A percentile compares a stretch with the other conserved stretches of the same genome.
phyloP scores from a whole-genome alignment of 2,329 filamentous ascomycete species.

The Lecanoromycetidae sp. region DNA sequence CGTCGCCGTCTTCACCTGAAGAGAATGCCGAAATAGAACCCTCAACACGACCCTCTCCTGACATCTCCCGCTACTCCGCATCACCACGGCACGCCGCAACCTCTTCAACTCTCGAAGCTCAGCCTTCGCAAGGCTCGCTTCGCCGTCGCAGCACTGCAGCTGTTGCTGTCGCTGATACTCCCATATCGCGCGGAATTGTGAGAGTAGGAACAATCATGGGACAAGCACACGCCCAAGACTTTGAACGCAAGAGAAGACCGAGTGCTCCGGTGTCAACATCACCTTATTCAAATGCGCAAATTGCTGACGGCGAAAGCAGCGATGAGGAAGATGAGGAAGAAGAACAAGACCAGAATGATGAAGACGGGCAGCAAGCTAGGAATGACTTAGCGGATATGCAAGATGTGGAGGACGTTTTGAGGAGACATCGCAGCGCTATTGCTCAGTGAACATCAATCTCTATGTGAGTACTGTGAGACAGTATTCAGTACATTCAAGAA shows the following conservation, averaged over 20 bases:
- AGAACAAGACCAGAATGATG: background rate
- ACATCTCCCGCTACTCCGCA: background rate
- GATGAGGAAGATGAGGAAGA: conserved; percentile 15
- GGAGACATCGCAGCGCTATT: conserved; percentile 15
- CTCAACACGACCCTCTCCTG: background rate
- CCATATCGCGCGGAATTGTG: conserved; percentile 29
- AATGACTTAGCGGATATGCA: conserved; percentile 8
- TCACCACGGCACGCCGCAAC: conserved; percentile 6
- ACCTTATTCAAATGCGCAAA: conserved; percentile 2
- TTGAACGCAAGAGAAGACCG: conserved; percentile 61
- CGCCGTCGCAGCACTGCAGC: conserved; percentile 22
- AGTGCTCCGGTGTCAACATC: conserved; percentile 21
- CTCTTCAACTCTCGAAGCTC: conserved; percentile 21
- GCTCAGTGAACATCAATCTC: background rate
- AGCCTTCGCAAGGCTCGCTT: conserved; percentile 10
- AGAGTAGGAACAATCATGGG: conserved; percentile 59
- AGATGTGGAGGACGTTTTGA: conserved; percentile 14
- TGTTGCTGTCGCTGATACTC: conserved; percentile 13
- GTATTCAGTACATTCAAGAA: no score
- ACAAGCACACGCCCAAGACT: conserved; percentile 79
- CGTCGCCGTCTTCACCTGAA: conserved; percentile 18
- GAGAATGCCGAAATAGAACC: conserved; percentile 3
- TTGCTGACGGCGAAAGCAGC: background rate
- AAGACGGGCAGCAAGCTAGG: background rate
- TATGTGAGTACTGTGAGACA: background rate